Conservation (phyloP, 1,139 yeast species). For the Nakaseomyces delphensis region DNA sequence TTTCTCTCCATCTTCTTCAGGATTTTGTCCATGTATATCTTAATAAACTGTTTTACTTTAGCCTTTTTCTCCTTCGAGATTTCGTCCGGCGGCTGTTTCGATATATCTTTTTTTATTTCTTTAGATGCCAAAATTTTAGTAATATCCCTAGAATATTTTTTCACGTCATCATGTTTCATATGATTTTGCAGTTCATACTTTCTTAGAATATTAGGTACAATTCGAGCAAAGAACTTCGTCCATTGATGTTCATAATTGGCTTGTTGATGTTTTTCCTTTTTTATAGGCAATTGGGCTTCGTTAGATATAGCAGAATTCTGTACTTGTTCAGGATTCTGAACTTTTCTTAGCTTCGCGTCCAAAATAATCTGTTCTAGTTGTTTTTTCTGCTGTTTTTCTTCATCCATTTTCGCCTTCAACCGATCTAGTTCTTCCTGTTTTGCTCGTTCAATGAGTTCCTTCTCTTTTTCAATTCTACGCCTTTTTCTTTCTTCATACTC, state of each 20-base stretch:
- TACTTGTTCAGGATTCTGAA: constrained; percentile 25
- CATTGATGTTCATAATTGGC: constrained; percentile 39
- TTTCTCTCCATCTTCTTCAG: constrained; percentile 41
- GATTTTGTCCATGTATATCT: constrained; percentile 67
- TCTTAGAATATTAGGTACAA: constrained; percentile 72
- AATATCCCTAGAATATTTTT: constrained; percentile 72
- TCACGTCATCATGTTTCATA: constrained; percentile 64
- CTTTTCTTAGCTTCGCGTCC: constrained; percentile 33
- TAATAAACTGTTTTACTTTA: constrained; percentile 59
- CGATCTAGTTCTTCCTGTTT: constrained; percentile 28
- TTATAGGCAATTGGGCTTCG: constrained; percentile 17
- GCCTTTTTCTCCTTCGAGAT: constrained; percentile 54
- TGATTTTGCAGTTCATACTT: constrained; percentile 45
- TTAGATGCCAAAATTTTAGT: constrained; percentile 55
- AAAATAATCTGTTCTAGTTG: constrained; percentile 36
- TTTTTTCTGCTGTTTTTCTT: constrained; percentile 23
- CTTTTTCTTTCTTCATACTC: constrained; percentile 20
- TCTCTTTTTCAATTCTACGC: constrained; percentile 21
- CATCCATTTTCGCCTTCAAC: constrained; percentile 22
- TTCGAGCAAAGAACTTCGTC: constrained; percentile 58
- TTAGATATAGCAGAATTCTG: constrained; percentile 16
- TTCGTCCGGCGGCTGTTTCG: constrained; percentile 43
- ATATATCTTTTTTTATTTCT: constrained; percentile 43
- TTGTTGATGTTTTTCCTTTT: constrained; percentile 16
- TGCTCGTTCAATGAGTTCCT: constrained; percentile 20